phyloP scores from a whole-genome alignment of 208 protist genomes.

The Tritrichomonas musculus region DNA sequence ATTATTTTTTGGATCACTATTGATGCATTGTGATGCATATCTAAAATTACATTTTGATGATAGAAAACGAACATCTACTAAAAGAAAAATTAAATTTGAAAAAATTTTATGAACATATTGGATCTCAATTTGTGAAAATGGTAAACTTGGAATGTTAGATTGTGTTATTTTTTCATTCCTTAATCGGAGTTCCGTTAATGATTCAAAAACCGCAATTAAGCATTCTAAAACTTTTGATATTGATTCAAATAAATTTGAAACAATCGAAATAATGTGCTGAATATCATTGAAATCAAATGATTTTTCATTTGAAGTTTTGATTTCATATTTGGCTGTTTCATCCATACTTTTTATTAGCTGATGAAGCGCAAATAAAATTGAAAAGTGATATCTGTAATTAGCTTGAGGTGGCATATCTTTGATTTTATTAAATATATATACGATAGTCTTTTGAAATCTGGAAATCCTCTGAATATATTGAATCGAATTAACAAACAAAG shows the following conservation, averaged over 20 bases:
- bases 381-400: not conserved
- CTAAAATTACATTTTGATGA: not conserved
- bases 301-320: not conserved
- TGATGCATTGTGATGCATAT: not conserved
- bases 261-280: not conserved
- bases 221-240: not conserved
- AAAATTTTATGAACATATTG: too few relatives aligned
- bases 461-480: not conserved
- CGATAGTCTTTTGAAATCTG: not conserved
- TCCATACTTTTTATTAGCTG: not conserved
- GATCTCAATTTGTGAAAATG: too few relatives aligned
- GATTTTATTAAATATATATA: not conserved
- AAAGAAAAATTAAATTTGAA: too few relatives aligned
- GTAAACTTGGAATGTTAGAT: too few relatives aligned
- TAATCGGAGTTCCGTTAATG: too few relatives aligned
- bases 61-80: not conserved
- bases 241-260: not conserved
- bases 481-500: not conserved
- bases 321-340: not conserved
- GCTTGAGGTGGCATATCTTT: not conserved
- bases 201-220: too few relatives aligned
- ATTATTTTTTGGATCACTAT: not conserved
- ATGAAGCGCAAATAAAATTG: not conserved
- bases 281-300: not conserved
- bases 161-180: too few relatives aligned